These are phyloP conservation scores for Wallacemonas sp. DNA, from an alignment of 208 protist genomes.

Conservation along the genomic window DNA sequence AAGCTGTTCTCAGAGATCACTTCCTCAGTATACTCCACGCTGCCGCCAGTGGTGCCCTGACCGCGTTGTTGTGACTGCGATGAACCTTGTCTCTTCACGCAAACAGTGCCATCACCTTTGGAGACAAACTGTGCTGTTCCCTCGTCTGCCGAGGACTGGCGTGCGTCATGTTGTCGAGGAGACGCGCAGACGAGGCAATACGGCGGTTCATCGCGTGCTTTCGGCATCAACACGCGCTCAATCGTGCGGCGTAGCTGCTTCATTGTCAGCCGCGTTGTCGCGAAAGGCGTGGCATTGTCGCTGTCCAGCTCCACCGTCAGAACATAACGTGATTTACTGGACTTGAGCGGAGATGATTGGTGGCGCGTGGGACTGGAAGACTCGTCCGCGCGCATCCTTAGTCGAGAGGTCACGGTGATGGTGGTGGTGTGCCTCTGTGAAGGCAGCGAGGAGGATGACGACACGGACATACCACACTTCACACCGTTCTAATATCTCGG, in stretches of 20 bases:
- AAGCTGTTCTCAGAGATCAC: neutral
- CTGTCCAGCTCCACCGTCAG: slow-evolving; percentile 14
- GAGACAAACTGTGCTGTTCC: neutral
- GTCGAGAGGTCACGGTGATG: neutral
- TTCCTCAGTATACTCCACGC: too few species aligned
- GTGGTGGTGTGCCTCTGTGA: neutral
- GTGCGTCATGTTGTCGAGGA: neutral
- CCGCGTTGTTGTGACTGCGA: neutral
- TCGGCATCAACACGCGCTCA: slow-evolving; percentile 12
- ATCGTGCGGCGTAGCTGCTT: neutral
- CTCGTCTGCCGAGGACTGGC: neutral
- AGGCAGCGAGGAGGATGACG: neutral
- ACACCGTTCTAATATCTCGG: too few species aligned
- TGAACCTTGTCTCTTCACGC: neutral
- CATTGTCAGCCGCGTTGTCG: neutral
- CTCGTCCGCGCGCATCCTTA: neutral
- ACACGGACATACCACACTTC: neutral
- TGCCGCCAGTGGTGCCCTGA: neutral
- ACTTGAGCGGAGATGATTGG: neutral
- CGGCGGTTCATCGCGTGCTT: neutral
- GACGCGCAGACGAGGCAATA: neutral
- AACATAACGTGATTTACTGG: neutral
- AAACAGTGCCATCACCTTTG: neutral
- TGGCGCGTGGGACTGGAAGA: neutral
- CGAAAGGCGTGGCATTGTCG: too few species aligned